Base-by-base conservation (phyloP, 768 basidiomycete species). In the Pulveroboletus sp. region DNA sequence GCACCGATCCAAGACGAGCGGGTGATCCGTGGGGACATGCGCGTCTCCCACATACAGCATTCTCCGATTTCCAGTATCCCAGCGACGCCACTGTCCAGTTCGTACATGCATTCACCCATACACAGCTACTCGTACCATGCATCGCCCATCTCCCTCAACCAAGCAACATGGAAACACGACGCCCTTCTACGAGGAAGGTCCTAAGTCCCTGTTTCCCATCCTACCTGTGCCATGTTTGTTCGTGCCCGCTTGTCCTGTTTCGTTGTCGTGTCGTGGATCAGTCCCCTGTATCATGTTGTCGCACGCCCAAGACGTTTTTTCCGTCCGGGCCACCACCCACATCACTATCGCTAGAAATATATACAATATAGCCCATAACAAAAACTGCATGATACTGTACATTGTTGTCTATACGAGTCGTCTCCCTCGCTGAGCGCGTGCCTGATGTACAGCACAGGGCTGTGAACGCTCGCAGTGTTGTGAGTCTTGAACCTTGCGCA, bases 1-100 rank as follows among this genome's bases (percentile, higher is more conserved):
- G 80, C 81, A 18, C 81, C 81, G 3, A 80, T 82, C 35, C 81
- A 82, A 43, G 66, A 69, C 17, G 62, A 69, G 47, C 58, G 64
- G 8, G 64, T 69, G 27, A 59, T 67, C 32, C 59, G 69, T 40
- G 68, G 64, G 7, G 64, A 64, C 37, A 58, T 65, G 15, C 57
- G 64, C 4, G 39, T 67, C 8, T 63, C 68, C 0, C 65, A 67
- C 30, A 55, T 62, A 54, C 66, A 67, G 45, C 66, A 64, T 47
- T 62, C 68, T 10, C 62, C 63, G 2, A 47, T 60, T 15, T 50
- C 68, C 67, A 50, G 70, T 65, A 46, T 70, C 61, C 49, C 67
- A 55, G 24, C 61, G 10, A 59, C 66, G 8, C 64, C 69, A 33
- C 49, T 69, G n/a, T 54, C 63, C 2, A 63, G 58, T 15, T 63